A percentile compares a stretch with the other conserved stretches of the same genome.
Evolutionary conservation across 192 early-diverging fungal species (phyloP).

Genomic region (Rhizoclosmatium globosum): DNA sequence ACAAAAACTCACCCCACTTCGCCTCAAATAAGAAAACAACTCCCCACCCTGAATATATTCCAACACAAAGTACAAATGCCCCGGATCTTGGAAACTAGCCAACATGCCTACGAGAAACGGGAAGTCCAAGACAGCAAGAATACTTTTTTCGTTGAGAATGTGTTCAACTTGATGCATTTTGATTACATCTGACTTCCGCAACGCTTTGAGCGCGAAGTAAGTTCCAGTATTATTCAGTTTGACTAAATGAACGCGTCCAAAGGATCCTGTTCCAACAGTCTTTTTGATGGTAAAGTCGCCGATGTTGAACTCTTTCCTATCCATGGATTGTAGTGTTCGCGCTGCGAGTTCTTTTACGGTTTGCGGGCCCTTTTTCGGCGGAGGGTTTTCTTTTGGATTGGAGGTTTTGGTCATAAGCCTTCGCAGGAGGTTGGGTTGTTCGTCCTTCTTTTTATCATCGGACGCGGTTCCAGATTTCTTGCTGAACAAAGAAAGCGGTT

Average conservation of each 20-base stretch:
- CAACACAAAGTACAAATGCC: conserved; percentile 90
- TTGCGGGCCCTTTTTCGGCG: not conserved
- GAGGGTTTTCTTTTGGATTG: not conserved
- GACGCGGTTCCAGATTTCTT: not conserved
- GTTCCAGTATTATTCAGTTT: conserved; percentile 73
- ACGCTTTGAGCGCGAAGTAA: conserved; percentile 92
- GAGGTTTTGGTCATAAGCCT: conserved; percentile 13
- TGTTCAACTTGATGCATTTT: conserved; percentile 94
- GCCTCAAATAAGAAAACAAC: conserved; percentile 85
- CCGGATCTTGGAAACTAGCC: conserved; percentile 85
- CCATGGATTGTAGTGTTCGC: not conserved
- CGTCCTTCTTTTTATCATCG: not conserved
- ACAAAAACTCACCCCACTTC: conserved; percentile 51
- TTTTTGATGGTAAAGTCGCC: conserved; percentile 32
- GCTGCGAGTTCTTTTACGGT: conserved; percentile 1
- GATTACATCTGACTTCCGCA: conserved; percentile 87
- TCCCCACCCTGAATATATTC: conserved; percentile 95
- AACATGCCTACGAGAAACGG: conserved; percentile 88
- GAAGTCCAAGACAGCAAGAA: conserved; percentile 80
- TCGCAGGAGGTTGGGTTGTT: conserved; percentile 18
- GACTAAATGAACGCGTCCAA: conserved; percentile 92
- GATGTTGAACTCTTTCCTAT: conserved; percentile 2
- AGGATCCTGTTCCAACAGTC: conserved; percentile 83
- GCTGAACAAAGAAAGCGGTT: not conserved
- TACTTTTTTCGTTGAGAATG: conserved; percentile 90